phyloP scores from a whole-genome alignment of 352 stramenopile genomes.

The Lagenidium sp. region DNA sequence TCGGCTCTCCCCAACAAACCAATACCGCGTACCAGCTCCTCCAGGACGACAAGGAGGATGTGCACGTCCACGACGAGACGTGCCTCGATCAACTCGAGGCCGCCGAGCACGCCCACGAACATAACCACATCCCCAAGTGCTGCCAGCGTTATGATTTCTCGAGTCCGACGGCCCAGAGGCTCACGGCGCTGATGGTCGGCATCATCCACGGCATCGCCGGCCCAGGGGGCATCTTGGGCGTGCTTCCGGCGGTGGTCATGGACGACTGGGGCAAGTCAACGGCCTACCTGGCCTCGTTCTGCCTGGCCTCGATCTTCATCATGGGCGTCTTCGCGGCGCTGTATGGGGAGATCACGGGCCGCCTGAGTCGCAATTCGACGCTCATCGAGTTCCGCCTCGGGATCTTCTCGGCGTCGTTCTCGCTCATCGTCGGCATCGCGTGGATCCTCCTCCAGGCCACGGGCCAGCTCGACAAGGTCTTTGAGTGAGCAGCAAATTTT shows the following conservation, averaged over 20 bases:
- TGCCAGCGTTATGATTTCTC: conserved; percentile 18
- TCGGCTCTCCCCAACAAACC: too few species aligned
- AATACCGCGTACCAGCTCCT: background rate
- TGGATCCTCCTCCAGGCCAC: conserved; percentile 71
- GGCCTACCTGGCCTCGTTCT: conserved; percentile 86
- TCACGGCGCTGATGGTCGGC: conserved; percentile 72
- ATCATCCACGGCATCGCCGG: conserved; percentile 80
- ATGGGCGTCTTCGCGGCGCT: conserved; percentile 87
- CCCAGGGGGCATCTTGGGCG: conserved; percentile 49
- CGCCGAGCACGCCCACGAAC: too few species aligned
- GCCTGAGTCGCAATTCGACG: conserved; percentile 38
- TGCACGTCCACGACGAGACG: background rate
- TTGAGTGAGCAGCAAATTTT: conserved; percentile 31
- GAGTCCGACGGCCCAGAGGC: conserved; percentile 48
- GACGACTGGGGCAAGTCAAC: conserved; percentile 55
- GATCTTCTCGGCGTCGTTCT: conserved; percentile 67
- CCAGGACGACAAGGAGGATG: background rate
- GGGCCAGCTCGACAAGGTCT: conserved; percentile 59
- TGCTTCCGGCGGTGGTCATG: conserved; percentile 80
- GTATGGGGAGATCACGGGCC: conserved; percentile 69
- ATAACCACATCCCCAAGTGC: conserved; percentile 15
- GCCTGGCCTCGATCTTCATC: conserved; percentile 78
- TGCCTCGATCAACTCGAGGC: too few species aligned
- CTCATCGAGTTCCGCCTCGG: conserved; percentile 58
- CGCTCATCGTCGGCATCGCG: conserved; percentile 53